These are phyloP conservation scores for Trapa bicornis DNA, from an alignment of 345 rosid genomes.

Conservation along the genomic window DNA sequence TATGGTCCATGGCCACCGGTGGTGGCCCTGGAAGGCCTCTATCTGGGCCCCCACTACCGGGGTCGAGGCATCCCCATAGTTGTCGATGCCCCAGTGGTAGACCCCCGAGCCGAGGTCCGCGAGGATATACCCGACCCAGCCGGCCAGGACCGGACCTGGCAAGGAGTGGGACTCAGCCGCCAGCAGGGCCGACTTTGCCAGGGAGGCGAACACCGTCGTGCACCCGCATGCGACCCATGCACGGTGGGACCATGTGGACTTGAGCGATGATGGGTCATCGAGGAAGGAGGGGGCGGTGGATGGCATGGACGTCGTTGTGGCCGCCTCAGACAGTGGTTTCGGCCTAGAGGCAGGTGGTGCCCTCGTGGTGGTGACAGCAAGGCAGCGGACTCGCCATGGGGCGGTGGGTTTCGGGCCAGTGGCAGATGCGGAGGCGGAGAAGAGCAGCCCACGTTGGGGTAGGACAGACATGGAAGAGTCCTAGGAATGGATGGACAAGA, in stretches of 20 bases:
- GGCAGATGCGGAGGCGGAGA: conserved; percentile 21
- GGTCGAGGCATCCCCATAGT: conserved; percentile 66
- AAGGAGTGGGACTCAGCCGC: conserved; percentile 37
- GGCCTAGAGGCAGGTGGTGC: conserved; percentile 12
- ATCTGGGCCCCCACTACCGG: conserved; percentile 65
- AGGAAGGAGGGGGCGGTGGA: too few species aligned
- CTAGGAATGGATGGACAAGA: background rate
- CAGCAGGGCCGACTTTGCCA: conserved; percentile 36
- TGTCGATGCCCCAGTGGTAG: conserved; percentile 92
- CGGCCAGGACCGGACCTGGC: conserved; percentile 55
- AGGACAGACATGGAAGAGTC: conserved; percentile 38
- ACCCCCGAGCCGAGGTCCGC: conserved; percentile 85
- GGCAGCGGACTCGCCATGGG: conserved; percentile 7
- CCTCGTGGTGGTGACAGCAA: conserved; percentile 22
- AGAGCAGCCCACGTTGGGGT: conserved; percentile 24
- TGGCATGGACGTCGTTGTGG: conserved; percentile 10
- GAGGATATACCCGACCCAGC: conserved; percentile 50
- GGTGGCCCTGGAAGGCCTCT: conserved; percentile 89
- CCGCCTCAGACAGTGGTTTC: conserved; percentile 2
- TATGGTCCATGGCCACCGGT: conserved; percentile 84
- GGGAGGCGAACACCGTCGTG: conserved; percentile 39
- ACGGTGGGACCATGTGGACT: conserved; percentile 70
- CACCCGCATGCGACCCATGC: conserved; percentile 66
- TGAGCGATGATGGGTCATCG: conserved; percentile 18
- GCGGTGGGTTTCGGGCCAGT: conserved; percentile 15